Conservation (phyloP, 2,329 filamentous ascomycete species). For the Sclerotinia nivalis region DNA sequence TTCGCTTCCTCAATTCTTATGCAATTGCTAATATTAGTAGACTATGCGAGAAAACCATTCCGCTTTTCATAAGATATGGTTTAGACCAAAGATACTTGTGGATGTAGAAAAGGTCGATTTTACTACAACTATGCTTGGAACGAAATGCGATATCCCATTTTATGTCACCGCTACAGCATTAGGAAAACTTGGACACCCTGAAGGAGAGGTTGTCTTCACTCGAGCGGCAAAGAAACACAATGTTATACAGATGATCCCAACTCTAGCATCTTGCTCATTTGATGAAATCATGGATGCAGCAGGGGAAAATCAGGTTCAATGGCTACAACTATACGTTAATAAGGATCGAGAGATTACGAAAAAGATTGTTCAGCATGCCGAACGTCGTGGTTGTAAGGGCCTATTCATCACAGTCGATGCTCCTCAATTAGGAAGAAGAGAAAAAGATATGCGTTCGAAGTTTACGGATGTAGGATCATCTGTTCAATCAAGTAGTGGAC, state of each 20-base stretch:
- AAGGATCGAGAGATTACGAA: conserved; percentile 89
- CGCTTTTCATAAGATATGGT: conserved; percentile 97
- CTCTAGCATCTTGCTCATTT: conserved; percentile 92
- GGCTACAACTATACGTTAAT: conserved; percentile 95
- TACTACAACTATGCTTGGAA: conserved; percentile 90
- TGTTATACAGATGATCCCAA: conserved; percentile 98
- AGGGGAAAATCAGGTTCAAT: conserved; percentile 80
- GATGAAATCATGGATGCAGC: conserved; percentile 93
- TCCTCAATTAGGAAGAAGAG: conserved; percentile 87
- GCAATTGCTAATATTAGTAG: conserved; percentile 47
- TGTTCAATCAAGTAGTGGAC: conserved; percentile 69
- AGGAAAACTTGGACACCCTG: conserved; percentile 89
- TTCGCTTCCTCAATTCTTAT: neutral
- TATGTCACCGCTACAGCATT: conserved; percentile 96
- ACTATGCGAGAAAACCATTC: conserved; percentile 94
- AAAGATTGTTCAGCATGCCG: conserved; percentile 87
- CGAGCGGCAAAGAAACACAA: conserved; percentile 81
- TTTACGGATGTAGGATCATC: conserved; percentile 81
- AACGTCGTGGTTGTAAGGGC: conserved; percentile 86
- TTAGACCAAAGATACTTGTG: conserved; percentile 83
- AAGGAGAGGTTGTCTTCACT: conserved; percentile 91
- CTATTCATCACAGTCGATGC: conserved; percentile 99
- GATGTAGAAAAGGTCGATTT: conserved; percentile 87
- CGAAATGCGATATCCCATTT: conserved; percentile 81
- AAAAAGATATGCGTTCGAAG: conserved; percentile 97